Evolutionary conservation across 345 rosid genomes (phyloP).

Genomic region (Salix suchowensis): DNA sequence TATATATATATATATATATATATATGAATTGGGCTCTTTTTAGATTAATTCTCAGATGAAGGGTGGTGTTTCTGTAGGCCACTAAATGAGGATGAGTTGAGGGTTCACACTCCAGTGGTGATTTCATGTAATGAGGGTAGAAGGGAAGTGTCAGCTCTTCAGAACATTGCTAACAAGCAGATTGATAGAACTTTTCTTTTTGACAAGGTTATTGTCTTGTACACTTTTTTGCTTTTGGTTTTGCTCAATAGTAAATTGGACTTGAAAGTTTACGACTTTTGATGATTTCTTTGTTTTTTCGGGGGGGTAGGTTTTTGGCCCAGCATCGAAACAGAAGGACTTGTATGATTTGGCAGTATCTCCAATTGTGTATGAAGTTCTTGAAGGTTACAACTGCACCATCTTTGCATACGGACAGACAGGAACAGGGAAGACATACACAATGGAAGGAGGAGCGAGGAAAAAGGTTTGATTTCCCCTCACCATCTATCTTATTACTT

Average conservation of each 20-base stretch:
- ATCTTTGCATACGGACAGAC: constrained; percentile 99
- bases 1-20: too few relatives aligned
- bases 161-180: constrained; percentile 90
- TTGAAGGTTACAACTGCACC: constrained; percentile 97
- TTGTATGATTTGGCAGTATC: constrained; percentile 78
- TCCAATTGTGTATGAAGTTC: constrained; percentile 92
- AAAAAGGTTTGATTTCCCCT: constrained; percentile 54
- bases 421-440: constrained; percentile 97
- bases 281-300: not conserved
- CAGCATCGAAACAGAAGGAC: constrained; percentile 78
- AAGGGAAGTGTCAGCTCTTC: constrained; percentile 83
- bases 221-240: not conserved
- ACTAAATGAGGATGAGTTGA: constrained; percentile 74
- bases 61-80: constrained; percentile 52
- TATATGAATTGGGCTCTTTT: not conserved
- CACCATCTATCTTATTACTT: not conserved
- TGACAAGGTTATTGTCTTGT: constrained; percentile 59
- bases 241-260: not conserved
- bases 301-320: constrained; percentile 76
- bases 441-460: constrained; percentile 98
- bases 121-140: constrained; percentile 78
- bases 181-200: constrained; percentile 92
- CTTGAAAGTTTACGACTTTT: not conserved
- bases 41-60: not conserved
- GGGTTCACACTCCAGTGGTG: constrained; percentile 78